Evolutionary conservation across 1,139 yeast genomes (phyloP), one percentile per base, ranked within the genome.

Genomic region (Taiozyma sp.): DNA sequence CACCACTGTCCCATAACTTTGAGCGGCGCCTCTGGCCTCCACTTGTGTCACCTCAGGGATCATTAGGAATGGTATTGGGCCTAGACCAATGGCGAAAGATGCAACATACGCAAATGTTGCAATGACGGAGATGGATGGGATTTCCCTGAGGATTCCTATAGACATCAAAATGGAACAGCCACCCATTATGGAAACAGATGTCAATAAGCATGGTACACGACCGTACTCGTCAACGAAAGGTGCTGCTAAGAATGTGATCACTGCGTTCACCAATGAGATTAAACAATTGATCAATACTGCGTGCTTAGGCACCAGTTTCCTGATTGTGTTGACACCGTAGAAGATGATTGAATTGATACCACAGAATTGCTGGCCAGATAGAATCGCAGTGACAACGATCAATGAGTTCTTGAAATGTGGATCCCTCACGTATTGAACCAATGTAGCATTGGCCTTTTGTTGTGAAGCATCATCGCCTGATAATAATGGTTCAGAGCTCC

Each of bases 261-360:
- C 70, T 29, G 85, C 83, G 64, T 91, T 91, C 6, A 85, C 77
- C 4, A 81, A 61, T 2, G 96, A 86, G 41, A 93, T 85, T 49
- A 83, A 66, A 60, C 93, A 83, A 63, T 89, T 90, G 54, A 90
- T 80, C 34, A 75, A 61, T 10, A 87, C 78, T 3, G 97, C 85
- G 51, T 80, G 74, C 22, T 77, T 70, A 3, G 97, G 97, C 58
- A 88, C 76, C 3, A 86, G 73, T 8, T 80, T 72, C 21, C 85
- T 75, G 50, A 93, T 74, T 4, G 91, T 87, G 8, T 88, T 80
- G 4, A 90, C 97, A 4, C 99, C 98, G 65, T 91, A 93, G 65
- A 91, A 89, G 28, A 91, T 81, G 54, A 93, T 89, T 1, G 96
- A 82, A 67, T 93, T 93, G 64, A 93, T 88, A 29, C 99, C 99